A percentile compares a stretch with the other conserved stretches of the same genome.
These are phyloP conservation scores for Glonium stellatum DNA, from an alignment of 495 filamentous ascomycete species.

Conservation along the genomic window DNA sequence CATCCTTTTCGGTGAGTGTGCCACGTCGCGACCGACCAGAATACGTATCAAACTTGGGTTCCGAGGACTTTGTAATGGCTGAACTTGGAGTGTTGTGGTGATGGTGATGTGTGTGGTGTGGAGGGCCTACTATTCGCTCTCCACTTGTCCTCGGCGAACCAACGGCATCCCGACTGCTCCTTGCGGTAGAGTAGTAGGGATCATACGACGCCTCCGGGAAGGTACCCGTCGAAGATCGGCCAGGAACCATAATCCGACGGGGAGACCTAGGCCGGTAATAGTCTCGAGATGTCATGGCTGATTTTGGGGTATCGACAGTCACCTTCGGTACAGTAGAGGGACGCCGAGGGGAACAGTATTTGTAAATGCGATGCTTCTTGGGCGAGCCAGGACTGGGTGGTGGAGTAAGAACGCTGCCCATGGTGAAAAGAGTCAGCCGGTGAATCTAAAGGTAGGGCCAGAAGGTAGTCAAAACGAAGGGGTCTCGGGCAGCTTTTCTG, in stretches of 20 bases:
- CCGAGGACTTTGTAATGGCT: constrained; percentile 7
- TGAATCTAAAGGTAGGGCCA: neutral
- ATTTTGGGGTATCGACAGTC: neutral
- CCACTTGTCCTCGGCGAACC: constrained; percentile 22
- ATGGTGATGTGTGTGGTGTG: constrained; percentile 10
- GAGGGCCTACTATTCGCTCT: constrained; percentile 16
- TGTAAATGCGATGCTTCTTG: constrained; percentile 6
- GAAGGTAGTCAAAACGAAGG: constrained; percentile 20
- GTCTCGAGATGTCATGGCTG: constrained; percentile 15
- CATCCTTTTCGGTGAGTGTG: constrained; percentile 22
- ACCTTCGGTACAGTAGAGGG: neutral
- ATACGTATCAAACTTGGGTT: constrained; percentile 21
- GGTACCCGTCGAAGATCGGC: constrained; percentile 24
- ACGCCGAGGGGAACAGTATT: constrained; percentile 19
- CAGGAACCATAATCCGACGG: constrained; percentile 17
- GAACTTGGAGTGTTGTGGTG: constrained; percentile 16
- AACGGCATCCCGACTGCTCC: neutral
- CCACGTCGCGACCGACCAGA: constrained; percentile 22
- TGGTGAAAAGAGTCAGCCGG: constrained; percentile 16
- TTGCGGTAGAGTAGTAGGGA: constrained; percentile 9
- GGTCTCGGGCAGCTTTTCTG: constrained; percentile 14
- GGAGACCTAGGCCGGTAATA: constrained; percentile 28
- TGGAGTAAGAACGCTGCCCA: constrained; percentile 23
- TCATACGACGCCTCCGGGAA: constrained; percentile 16
- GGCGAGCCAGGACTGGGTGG: neutral